Conservation (phyloP, 2,329 filamentous ascomycete species). For the Gnomoniopsis sp. region DNA sequence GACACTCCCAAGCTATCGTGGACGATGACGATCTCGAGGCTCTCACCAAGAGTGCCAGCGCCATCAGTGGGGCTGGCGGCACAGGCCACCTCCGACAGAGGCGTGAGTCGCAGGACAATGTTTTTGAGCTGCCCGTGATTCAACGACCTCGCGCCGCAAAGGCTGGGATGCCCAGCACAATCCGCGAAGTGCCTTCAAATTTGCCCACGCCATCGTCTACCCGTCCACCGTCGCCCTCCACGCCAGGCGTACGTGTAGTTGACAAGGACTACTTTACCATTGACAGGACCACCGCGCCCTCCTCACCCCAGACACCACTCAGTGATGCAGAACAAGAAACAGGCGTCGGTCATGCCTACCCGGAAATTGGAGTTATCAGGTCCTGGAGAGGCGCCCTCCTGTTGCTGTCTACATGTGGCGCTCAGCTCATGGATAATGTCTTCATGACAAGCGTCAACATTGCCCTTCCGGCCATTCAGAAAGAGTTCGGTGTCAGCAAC, state of each 20-base stretch:
- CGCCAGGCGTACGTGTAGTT: background rate
- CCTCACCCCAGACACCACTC: background rate
- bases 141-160: constrained; percentile 9
- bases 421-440: constrained; percentile 40
- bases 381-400: constrained; percentile 37
- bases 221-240: background rate
- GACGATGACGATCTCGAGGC: constrained; percentile 7
- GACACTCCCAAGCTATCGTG: constrained; percentile 4
- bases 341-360: constrained; percentile 10
- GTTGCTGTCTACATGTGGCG: constrained; percentile 36
- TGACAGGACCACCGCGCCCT: background rate
- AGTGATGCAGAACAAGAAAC: constrained; percentile 6
- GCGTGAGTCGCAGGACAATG: constrained; percentile 9
- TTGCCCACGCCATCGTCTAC: constrained; percentile 10
- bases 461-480: constrained; percentile 36
- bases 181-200: constrained; percentile 12
- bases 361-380: constrained; percentile 16
- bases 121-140: constrained; percentile 13
- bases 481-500: constrained; percentile 21
- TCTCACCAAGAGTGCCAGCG: constrained; percentile 7
- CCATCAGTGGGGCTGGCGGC: constrained; percentile 4
- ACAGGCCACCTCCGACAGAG: background rate
- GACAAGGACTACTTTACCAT: constrained; percentile 1
- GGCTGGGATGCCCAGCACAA: constrained; percentile 9
- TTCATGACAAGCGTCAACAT: constrained; percentile 41